These are phyloP conservation scores for Acacia melanoxylon DNA, from an alignment of 306 rosid species.

Conservation along the genomic window DNA sequence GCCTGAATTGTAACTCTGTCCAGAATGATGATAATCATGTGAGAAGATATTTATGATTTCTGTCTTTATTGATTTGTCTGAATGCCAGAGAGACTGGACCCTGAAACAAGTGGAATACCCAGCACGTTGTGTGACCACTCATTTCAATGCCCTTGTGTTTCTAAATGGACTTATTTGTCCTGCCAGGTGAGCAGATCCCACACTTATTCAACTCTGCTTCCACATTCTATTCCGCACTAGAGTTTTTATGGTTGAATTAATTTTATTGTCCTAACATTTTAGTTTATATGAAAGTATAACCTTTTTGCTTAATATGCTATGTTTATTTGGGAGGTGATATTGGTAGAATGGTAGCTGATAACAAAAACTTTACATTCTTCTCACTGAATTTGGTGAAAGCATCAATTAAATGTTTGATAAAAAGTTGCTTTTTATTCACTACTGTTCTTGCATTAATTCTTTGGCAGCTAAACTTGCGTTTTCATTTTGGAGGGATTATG, in stretches of 20 bases:
- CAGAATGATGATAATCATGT: conserved; percentile 14
- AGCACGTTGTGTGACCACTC: conserved; percentile 90
- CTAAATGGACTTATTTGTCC: conserved; percentile 91
- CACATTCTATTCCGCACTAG: not conserved
- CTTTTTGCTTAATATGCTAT: not conserved
- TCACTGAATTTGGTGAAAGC: not conserved
- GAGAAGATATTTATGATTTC: conserved; percentile 6
- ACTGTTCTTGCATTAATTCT: not conserved
- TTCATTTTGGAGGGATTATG: not conserved
- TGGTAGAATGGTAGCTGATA: conserved; percentile 17
- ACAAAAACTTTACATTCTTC: conserved; percentile 20
- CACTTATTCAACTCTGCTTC: conserved; percentile 18
- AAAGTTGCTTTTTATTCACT: not conserved
- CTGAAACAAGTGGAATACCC: conserved; percentile 75
- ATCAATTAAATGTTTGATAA: not conserved
- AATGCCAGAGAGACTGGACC: conserved; percentile 84
- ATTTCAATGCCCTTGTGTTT: conserved; percentile 84
- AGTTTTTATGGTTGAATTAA: conserved; percentile 24
- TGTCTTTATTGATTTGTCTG: conserved; percentile 30
- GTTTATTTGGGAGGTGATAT: conserved; percentile 1
- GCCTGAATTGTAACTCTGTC: not conserved
- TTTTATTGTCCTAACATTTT: not conserved
- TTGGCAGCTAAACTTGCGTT: conserved; percentile 3
- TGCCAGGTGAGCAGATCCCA: conserved; percentile 69
- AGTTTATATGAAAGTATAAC: not conserved